A percentile compares a stretch with the other conserved stretches of the same genome.
These are phyloP conservation scores for Trichophyton schoenleinii DNA, from an alignment of 2,329 filamentous ascomycete species.

Conservation along the genomic window DNA sequence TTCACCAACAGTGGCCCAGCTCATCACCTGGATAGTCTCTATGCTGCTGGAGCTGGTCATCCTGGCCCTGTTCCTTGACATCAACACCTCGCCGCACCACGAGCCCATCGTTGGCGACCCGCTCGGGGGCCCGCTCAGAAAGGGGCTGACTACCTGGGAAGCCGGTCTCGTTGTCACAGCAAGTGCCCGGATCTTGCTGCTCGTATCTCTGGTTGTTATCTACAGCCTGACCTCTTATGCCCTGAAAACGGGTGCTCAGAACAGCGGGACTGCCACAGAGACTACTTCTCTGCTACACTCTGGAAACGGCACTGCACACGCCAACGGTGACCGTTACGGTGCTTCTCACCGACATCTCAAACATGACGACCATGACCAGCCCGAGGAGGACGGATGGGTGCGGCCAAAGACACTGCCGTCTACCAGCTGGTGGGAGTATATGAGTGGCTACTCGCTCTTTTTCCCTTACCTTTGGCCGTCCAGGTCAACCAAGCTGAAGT, in stretches of 20 bases:
- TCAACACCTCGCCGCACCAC: slow-evolving; percentile 57
- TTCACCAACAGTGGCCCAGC: slow-evolving; percentile 67
- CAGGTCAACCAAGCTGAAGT: slow-evolving; percentile 60
- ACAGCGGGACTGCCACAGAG: slow-evolving; percentile 31
- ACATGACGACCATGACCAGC: slow-evolving; percentile 43
- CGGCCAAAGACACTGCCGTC: slow-evolving; percentile 74
- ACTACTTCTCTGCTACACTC: slow-evolving; percentile 31
- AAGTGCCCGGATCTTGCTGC: slow-evolving; percentile 53
- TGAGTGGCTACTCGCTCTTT: slow-evolving; percentile 82
- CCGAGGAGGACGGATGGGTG: slow-evolving; percentile 57
- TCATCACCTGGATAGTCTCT: slow-evolving; percentile 64
- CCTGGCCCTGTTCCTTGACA: slow-evolving; percentile 52
- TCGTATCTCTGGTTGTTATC: slow-evolving; percentile 49
- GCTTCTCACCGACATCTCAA: slow-evolving; percentile 35
- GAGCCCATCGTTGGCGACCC: slow-evolving; percentile 45
- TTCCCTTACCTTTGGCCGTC: slow-evolving; percentile 95
- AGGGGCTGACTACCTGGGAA: slow-evolving; percentile 33
- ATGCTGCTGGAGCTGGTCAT: slow-evolving; percentile 62
- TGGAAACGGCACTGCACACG: slow-evolving; percentile 24
- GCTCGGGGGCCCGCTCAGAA: slow-evolving; percentile 30
- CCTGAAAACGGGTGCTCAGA: slow-evolving; percentile 29
- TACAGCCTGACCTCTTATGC: slow-evolving; percentile 42
- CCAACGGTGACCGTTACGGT: slow-evolving; percentile 41
- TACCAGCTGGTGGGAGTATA: slow-evolving; percentile 91
- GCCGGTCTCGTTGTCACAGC: slow-evolving; percentile 41